Conservation (phyloP, 768 basidiomycete genomes). For the Albatrellus ellisii region DNA sequence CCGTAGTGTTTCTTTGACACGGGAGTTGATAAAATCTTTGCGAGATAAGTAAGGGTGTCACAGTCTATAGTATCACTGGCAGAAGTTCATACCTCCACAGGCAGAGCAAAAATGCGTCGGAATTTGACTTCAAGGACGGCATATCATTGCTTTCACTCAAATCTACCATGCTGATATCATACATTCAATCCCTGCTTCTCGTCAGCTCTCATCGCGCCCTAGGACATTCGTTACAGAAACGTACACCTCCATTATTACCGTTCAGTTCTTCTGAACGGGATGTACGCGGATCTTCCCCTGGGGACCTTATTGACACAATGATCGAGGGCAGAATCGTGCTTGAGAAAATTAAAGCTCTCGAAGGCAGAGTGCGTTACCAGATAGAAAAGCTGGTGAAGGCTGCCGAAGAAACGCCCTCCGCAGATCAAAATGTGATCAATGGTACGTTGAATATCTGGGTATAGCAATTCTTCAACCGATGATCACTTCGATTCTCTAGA, state of each 20-base stretch:
- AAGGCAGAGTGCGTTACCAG: constrained; percentile 85
- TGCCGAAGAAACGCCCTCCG: constrained; percentile 43
- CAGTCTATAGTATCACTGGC: neutral
- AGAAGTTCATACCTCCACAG: neutral
- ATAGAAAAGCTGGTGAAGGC: constrained; percentile 85
- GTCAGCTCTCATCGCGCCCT: constrained; percentile 55
- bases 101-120: constrained; percentile 18
- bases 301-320: constrained; percentile 71
- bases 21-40: constrained; percentile 40
- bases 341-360: constrained; percentile 79
- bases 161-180: constrained; percentile 71
- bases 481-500: constrained; percentile 32
- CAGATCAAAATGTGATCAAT: constrained; percentile 32
- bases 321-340: constrained; percentile 72
- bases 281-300: constrained; percentile 41
- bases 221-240: constrained; percentile 45
- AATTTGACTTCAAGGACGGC: constrained; percentile 53
- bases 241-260: constrained; percentile 32
- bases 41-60: constrained; percentile 35
- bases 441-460: constrained; percentile 29
- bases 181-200: constrained; percentile 73
- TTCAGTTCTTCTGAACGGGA: constrained; percentile 42
- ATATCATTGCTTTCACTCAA: constrained; percentile 88
- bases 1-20: constrained; percentile 44
- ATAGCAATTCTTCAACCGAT: neutral